phyloP scores from a whole-genome alignment of 495 filamentous ascomycete species.

The Neurospora terricola region DNA sequence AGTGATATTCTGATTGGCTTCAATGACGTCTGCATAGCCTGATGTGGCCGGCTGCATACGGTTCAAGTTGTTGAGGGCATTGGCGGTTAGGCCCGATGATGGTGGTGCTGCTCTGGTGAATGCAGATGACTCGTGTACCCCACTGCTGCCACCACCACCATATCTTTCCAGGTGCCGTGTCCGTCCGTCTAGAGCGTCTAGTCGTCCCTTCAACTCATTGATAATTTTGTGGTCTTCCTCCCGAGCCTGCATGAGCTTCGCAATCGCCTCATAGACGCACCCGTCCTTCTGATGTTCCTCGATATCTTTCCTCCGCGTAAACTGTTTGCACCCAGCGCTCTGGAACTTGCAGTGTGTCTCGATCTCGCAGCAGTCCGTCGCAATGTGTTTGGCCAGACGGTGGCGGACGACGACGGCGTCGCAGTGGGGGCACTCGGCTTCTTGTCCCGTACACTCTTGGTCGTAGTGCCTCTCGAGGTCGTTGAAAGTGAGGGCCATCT shows the following conservation, averaged over 20 bases:
- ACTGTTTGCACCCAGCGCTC: conserved; percentile 29
- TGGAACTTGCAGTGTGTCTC: conserved; percentile 32
- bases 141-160: background rate
- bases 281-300: conserved; percentile 15
- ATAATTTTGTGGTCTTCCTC: conserved; percentile 20
- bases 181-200: conserved; percentile 7
- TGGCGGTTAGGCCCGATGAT: background rate
- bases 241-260: conserved; percentile 9
- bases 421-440: conserved; percentile 29
- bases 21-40: background rate
- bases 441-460: conserved; percentile 22
- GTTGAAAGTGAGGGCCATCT: conserved; percentile 21
- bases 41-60: background rate
- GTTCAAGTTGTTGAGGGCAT: conserved; percentile 1
- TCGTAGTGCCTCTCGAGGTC: conserved; percentile 34
- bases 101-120: background rate
- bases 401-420: conserved; percentile 25
- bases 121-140: background rate
- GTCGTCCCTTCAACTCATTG: conserved; percentile 12
- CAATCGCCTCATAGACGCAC: conserved; percentile 21
- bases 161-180: background rate
- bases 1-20: background rate
- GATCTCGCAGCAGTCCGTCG: conserved; percentile 30
- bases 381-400: conserved; percentile 28
- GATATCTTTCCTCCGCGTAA: conserved; percentile 22